Conservation (phyloP, 1,284 basidiomycete species). For the Cryptococcus sp. region DNA sequence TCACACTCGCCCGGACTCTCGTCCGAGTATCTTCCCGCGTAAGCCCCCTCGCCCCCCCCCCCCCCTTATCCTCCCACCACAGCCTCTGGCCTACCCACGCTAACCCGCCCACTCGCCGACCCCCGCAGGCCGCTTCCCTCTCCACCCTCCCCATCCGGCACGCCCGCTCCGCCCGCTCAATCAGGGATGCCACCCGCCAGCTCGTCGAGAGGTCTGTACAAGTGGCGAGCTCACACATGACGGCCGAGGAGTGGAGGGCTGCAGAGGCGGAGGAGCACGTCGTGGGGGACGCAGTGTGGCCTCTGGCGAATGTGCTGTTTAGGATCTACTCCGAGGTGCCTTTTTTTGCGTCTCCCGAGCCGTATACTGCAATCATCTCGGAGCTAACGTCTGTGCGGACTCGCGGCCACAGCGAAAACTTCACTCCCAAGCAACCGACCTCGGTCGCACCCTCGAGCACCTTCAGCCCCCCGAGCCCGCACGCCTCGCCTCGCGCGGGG, state of each 20-base stretch:
- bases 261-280: constrained; percentile 5
- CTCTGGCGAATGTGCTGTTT: constrained; percentile 38
- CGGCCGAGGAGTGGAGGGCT: constrained; percentile 20
- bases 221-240: constrained; percentile 24
- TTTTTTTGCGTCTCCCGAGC: not conserved
- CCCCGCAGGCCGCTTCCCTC: constrained; percentile 26
- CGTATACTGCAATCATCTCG: no score
- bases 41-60: constrained; percentile 4
- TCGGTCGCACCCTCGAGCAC: constrained; percentile 25
- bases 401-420: constrained; percentile 29
- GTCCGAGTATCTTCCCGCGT: constrained; percentile 16
- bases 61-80: not conserved
- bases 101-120: not conserved
- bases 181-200: constrained; percentile 40
- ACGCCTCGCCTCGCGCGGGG: constrained; percentile 26
- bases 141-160: constrained; percentile 31
- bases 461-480: constrained; percentile 34
- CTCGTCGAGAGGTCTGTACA: constrained; percentile 37
- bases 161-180: constrained; percentile 30
- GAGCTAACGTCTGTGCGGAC: not conserved
- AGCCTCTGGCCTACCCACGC: not conserved
- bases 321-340: constrained; percentile 38
- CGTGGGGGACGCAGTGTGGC: constrained; percentile 39
- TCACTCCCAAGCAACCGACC: constrained; percentile 40
- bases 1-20: constrained; percentile 19